phyloP scores from a whole-genome alignment of 176 grass and related monocot genomes.

The Triticum turgidum region DNA sequence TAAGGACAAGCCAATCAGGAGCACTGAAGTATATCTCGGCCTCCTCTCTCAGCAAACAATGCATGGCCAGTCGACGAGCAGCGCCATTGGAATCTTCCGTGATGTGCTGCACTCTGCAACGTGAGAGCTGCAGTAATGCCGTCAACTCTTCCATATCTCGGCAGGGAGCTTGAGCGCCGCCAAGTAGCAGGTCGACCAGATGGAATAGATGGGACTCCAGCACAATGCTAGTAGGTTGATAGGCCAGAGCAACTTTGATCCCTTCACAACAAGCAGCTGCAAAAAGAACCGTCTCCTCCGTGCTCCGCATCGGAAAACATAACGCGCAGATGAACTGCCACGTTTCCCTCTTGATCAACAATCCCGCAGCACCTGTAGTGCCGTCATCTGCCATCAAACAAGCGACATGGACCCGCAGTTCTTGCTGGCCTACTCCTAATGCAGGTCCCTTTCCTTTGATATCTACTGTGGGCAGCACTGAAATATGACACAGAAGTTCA shows the following conservation, averaged over 20 bases:
- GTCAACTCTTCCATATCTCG: background rate
- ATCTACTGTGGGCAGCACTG: constrained; percentile 5
- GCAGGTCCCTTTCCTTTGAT: constrained; percentile 3
- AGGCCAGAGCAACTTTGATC: constrained; percentile 20
- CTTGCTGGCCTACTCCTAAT: background rate
- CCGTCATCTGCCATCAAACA: background rate
- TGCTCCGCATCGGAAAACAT: background rate
- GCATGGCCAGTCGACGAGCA: background rate
- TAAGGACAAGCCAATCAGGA: background rate
- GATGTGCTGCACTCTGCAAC: background rate
- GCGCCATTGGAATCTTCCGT: background rate
- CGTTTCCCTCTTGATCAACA: background rate
- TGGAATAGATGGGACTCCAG: constrained; percentile 20
- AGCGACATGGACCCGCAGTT: background rate
- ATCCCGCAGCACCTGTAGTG: background rate
- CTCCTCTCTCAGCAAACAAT: background rate
- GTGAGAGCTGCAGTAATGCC: background rate
- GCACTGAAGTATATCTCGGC: background rate
- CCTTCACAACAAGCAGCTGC: constrained; percentile 32
- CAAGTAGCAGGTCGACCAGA: background rate
- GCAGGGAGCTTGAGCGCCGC: background rate
- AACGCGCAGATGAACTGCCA: constrained; percentile 5
- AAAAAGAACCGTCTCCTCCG: background rate
- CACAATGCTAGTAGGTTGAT: constrained; percentile 1
- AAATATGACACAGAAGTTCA: background rate